phyloP scores from a whole-genome alignment of 2,329 filamentous ascomycete genomes.

The Rutstroemia sydowiana region DNA sequence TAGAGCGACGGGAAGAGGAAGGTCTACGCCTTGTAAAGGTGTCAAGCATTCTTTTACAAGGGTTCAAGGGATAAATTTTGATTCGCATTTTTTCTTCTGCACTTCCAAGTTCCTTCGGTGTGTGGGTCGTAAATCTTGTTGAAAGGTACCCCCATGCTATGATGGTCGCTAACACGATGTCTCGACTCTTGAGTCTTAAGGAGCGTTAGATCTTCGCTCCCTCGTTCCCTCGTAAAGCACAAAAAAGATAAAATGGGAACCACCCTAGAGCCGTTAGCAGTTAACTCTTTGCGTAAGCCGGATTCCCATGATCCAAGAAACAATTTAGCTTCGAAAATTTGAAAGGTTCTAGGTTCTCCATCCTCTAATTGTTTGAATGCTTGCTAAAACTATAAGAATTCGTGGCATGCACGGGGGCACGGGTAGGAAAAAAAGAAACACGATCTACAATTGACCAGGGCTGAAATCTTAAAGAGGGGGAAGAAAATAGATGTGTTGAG shows the following conservation, averaged over 20 bases:
- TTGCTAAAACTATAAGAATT: neutral
- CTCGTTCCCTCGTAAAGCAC: too few relatives aligned
- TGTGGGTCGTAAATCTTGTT: neutral
- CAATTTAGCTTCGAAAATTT: neutral
- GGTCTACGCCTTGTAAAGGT: conserved; percentile 8
- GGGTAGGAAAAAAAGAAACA: conserved; percentile 5
- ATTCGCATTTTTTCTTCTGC: neutral
- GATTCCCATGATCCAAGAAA: neutral
- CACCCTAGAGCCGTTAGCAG: too few relatives aligned
- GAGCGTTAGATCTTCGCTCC: too few relatives aligned
- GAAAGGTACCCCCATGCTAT: too few relatives aligned
- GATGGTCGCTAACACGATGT: too few relatives aligned
- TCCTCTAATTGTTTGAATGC: neutral
- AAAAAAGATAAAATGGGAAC: too few relatives aligned
- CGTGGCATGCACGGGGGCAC: conserved; percentile 2
- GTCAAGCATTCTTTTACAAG: neutral
- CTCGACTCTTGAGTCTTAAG: too few relatives aligned
- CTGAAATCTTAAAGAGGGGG: conserved; percentile 1
- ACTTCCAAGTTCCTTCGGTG: neutral
- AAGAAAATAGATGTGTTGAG: neutral
- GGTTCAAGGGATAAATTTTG: neutral
- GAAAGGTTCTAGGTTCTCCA: neutral
- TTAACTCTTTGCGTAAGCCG: neutral
- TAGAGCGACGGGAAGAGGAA: conserved; percentile 3
- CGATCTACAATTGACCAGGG: conserved; percentile 6